Evolutionary conservation across 2,329 filamentous ascomycete species (phyloP).

Genomic region (Phialophora macrospora): DNA sequence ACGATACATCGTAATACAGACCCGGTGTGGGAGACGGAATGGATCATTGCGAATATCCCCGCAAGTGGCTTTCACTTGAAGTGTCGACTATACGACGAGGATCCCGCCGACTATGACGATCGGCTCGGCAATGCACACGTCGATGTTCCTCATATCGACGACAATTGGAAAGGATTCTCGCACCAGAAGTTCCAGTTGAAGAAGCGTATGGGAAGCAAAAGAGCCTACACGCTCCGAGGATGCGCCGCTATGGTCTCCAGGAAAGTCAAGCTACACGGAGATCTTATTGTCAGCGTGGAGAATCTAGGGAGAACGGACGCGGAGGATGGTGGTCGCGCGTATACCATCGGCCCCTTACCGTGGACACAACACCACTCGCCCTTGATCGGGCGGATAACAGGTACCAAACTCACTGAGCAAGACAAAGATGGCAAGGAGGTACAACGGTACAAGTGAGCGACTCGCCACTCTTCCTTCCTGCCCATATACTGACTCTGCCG

Average conservation of each 20-base stretch:
- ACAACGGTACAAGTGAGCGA: conserved; percentile 75
- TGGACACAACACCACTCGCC: conserved; percentile 89
- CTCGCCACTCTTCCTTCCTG: conserved; percentile 2
- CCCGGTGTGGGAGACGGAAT: conserved; percentile 81
- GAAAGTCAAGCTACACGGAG: conserved; percentile 69
- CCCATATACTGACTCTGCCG: conserved; percentile 19
- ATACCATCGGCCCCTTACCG: conserved; percentile 75
- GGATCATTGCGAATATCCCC: conserved; percentile 87
- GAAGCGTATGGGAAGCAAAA: conserved; percentile 84
- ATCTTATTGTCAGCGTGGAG: conserved; percentile 73
- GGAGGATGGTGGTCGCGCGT: conserved; percentile 69
- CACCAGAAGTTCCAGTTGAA: conserved; percentile 72
- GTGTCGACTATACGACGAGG: conserved; percentile 87
- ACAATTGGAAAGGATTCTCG: conserved; percentile 71
- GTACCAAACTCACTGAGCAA: conserved; percentile 69
- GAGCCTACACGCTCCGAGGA: conserved; percentile 77
- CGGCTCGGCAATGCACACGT: conserved; percentile 84
- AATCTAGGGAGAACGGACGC: conserved; percentile 75
- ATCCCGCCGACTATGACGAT: conserved; percentile 83
- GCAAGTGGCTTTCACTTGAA: conserved; percentile 81
- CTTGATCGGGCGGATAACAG: conserved; percentile 80
- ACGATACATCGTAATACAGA: conserved; percentile 74
- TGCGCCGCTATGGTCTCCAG: conserved; percentile 67
- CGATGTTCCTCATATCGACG: conserved; percentile 62
- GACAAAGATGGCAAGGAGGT: conserved; percentile 60